These are phyloP conservation scores for Blastomyces parvus DNA, from an alignment of 2,329 filamentous ascomycete genomes.

Conservation along the genomic window DNA sequence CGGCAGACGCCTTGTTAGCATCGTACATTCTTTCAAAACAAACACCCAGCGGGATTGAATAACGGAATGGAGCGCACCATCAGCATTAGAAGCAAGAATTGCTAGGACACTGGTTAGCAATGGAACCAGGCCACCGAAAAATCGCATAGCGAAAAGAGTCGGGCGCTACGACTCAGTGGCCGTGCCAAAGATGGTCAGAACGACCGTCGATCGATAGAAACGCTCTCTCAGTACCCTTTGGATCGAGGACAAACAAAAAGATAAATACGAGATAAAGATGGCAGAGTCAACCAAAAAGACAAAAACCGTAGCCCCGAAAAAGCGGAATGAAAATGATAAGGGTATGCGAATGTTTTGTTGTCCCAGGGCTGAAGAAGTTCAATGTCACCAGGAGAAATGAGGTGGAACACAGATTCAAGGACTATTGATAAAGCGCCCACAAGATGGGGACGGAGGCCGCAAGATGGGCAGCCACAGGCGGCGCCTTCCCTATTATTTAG, in stretches of 20 bases:
- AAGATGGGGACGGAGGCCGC: no score
- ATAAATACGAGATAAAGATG: background rate
- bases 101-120: conserved; percentile 22
- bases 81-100: conserved; percentile 18
- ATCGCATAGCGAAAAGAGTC: conserved; percentile 20
- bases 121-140: conserved; percentile 20
- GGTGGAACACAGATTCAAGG: background rate
- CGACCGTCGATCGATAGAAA: background rate
- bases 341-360: background rate
- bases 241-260: background rate
- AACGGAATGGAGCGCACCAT: conserved; percentile 14
- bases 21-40: background rate
- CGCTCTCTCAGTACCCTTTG: background rate
- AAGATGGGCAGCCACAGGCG: no score
- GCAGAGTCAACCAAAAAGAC: background rate
- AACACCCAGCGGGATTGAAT: conserved; percentile 1
- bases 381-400: background rate
- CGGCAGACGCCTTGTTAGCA: conserved; percentile 7
- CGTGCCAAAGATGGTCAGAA: conserved; percentile 5
- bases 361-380: background rate
- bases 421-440: no score
- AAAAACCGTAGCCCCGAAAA: background rate
- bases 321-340: background rate
- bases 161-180: conserved; percentile 10
- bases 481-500: no score